Evolutionary conservation across 2,329 filamentous ascomycete genomes (phyloP), one percentile per base, ranked within the genome.

Genomic region (Cladophialophora psammophila): DNA sequence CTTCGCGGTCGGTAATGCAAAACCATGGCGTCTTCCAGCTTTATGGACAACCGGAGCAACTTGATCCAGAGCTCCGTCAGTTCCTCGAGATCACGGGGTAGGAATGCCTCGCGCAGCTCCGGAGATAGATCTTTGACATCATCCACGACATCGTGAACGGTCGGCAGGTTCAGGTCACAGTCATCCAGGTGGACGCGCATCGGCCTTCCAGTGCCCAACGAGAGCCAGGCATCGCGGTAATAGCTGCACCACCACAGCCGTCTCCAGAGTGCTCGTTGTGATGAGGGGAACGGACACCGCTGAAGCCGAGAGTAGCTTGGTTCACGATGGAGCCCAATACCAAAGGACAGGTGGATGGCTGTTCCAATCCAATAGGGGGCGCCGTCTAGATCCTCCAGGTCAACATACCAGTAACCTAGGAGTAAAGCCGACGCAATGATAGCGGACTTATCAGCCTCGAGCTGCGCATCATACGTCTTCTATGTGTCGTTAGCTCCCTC

Each of bases 301-400:
- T 58, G 58, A 13, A 68, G 63, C 15, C 65, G 63, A 67, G 64
- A 8, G 54, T 73, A 73, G 48, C 71, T 66, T 0, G 75, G 74
- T 36, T 68, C 71, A 58, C 78, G 78, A 69, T 83, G 80, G 0
- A 83, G 73, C 0, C 82, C 81, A 1, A 82, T 75, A 3, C 78
- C 79, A 34, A 83, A 81, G 15, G 77, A 79, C 2, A 83, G 75
- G 34, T 74, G 77, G 58, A 83, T 79, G 5, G 81, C 80, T 31
- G 80, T 75, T n/a, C 81, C 80, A 3, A 77, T 79, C 81, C 81
- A 83, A 63, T 82, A 80, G 81, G 80, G 83, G 0, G 81, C 77
- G 9, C 80, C 78, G 8, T 75, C 76, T 12, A 80, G 76, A 57
- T 82, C 79, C 56, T 82, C 78, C 0, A 77, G 73, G 42, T 80